Base-by-base conservation (phyloP, 2,329 filamentous ascomycete species). In the Bisporella sp. region DNA sequence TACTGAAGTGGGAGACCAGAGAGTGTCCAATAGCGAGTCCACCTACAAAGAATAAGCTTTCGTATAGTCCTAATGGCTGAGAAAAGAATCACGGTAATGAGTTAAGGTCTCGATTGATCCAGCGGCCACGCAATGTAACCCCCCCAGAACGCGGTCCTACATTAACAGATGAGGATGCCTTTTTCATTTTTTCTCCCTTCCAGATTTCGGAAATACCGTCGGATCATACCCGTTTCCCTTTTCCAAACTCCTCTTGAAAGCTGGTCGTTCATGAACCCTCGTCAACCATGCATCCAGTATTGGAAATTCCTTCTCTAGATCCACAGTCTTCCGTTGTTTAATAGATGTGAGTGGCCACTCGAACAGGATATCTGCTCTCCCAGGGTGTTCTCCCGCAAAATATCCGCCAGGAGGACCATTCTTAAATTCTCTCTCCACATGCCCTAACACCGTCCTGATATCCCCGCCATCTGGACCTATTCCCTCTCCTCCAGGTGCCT, bases 151-250 rank as follows among this genome's bases (percentile, higher is more conserved):
- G 21, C 21, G 21, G 21, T 21, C 21, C 21, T 21, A 21, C 21
- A 21, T 21, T 21, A 21, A 21, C 21, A 21, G 3, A 21, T 21
- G 21, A 21, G 21, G 21, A 21, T 21, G 21, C 21, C 2, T 21
- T 21, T 21, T 21, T 21, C 3, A 21, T 21, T 37, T 37, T 9
- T 37, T n/a, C 35, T 37, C n/a, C 35, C 35, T 37, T n/a, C 35
- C 35, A 37, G 39, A 8, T 37, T 50, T 56, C 1, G 55, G 52
- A 29, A 59, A 58, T 12, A 46, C 30, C 44, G 31, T 50, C 47
- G 65, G 48, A 54, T 66, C 61, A 54, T 65, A 66, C 12, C 59
- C 57, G 50, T 62, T 60, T 8, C 60, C 62, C 54, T 64, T 66
- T 41, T 58, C 55, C 35, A 63, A 32, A 7, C 55, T 57, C 45